Evolutionary conservation across 345 rosid genomes (phyloP), one percentile per base, ranked within the genome.

Genomic region (Brassica juncea): DNA sequence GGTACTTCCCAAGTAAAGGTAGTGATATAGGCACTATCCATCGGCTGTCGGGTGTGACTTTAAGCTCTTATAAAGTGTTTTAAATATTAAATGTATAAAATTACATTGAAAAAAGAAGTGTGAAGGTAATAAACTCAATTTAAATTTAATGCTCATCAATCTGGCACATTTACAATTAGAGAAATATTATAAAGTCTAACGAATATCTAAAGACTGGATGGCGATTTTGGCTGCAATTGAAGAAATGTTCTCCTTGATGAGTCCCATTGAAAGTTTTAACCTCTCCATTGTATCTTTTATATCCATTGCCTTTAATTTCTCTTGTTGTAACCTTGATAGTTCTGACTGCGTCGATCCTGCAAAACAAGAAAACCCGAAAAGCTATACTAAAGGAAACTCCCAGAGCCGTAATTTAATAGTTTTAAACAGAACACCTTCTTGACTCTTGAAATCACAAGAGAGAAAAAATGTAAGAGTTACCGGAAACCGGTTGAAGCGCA

Each of bases 191-290:
- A 58, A 5, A 37, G 68, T 9, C n/a, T 15, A 79, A 32, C 25
- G 71, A 70, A 84, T 85, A 77, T 72, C 89, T 55, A 89, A 63
- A 5, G 97, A 87, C 66, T 91, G 94, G 72, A 92, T 91, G 7
- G 97, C 97, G 74, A 92, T 89, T 83, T 90, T 92, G 67, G 97
- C 97, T 19, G 89, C 92, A 62, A 92, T 73, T 64, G 86, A 80
- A 19, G 94, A 89, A 42, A 86, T 84, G 67, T 84, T 92, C 79
- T 85, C 90, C 6, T 85, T 86, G 25, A 86, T 73, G 42, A 87
- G 77, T 30, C 77, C 82, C 69, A 88, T 55, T 34, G 97, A 88
- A 58, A 66, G 77, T 7, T 91, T 82, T 55, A 92, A 84, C 85
- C 97, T 89, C 78, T 78, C 71, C 15, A 80, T 23, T 32, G 97